Conservation (phyloP, 306 rosid genomes). For the Senna siamea region DNA sequence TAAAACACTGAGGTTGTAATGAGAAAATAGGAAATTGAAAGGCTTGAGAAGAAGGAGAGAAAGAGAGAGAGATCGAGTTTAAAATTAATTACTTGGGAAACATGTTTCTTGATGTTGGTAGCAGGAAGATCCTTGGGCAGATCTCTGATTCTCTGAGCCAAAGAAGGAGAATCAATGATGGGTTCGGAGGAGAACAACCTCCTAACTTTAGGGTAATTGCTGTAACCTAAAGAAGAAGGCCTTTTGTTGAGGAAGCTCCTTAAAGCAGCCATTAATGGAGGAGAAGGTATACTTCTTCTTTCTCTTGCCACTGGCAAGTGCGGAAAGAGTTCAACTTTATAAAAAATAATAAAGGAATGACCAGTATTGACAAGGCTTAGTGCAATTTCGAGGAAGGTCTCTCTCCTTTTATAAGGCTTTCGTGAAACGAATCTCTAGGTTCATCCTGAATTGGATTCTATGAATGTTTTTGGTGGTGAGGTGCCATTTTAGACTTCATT, state of each 20-base stretch:
- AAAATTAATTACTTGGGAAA: constrained; percentile 58
- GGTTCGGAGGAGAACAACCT: constrained; percentile 57
- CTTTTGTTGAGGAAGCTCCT: constrained; percentile 52
- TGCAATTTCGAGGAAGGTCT: no score
- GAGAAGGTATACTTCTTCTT: no score
- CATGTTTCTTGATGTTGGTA: constrained; percentile 69
- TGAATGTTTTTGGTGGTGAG: neutral
- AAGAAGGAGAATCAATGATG: constrained; percentile 50
- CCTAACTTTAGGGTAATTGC: neutral
- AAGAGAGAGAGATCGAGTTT: neutral
- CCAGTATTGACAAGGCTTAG: neutral
- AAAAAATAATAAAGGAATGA: no score
- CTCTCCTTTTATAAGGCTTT: neutral
- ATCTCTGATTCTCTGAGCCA: constrained; percentile 74
- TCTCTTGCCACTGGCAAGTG: no score
- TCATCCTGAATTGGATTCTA: neutral
- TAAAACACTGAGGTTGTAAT: no score
- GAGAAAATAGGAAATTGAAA: no score
- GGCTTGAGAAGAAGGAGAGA: neutral
- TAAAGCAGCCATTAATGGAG: constrained; percentile 59
- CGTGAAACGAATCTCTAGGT: neutral
- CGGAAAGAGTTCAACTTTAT: no score
- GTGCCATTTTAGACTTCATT: neutral
- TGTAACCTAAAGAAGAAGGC: constrained; percentile 25
- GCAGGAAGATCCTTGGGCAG: constrained; percentile 87